phyloP scores from a whole-genome alignment of 305 asterid species.

The Fraxinus albicans region DNA sequence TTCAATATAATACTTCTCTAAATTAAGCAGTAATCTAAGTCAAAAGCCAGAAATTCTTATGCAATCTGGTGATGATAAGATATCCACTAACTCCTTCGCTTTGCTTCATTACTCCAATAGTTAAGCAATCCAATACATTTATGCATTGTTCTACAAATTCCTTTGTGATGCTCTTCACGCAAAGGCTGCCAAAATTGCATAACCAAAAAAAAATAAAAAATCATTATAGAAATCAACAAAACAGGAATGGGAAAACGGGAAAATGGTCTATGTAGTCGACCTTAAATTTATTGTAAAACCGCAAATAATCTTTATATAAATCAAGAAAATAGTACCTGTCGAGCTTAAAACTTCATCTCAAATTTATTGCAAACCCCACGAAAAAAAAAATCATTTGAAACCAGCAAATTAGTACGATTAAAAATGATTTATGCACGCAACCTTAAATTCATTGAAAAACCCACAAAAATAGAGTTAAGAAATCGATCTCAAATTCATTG shows the following conservation, averaged over 20 bases:
- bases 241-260: not conserved
- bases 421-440: not conserved
- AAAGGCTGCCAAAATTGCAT: conserved; percentile 41
- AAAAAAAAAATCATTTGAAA: no score
- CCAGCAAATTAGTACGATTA: not conserved
- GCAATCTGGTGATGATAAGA: conserved; percentile 92
- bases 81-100: conserved; percentile 78
- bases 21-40: conserved; percentile 35
- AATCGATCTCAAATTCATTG: not conserved
- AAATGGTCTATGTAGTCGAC: no score
- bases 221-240: not conserved
- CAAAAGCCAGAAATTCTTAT: conserved; percentile 88
- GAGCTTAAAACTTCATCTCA: no score
- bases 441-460: not conserved
- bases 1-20: not conserved
- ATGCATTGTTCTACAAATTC: conserved; percentile 75
- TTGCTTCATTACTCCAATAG: conserved; percentile 78
- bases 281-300: no score
- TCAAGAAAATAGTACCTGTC: no score
- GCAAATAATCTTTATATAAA: no score
- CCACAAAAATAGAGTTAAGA: not conserved
- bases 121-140: conserved; percentile 63
- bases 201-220: not conserved
- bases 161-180: conserved; percentile 49
- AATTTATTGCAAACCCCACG: no score